These are phyloP conservation scores for Colletotrichum musicola DNA, from an alignment of 2,329 filamentous ascomycete genomes.

Conservation along the genomic window DNA sequence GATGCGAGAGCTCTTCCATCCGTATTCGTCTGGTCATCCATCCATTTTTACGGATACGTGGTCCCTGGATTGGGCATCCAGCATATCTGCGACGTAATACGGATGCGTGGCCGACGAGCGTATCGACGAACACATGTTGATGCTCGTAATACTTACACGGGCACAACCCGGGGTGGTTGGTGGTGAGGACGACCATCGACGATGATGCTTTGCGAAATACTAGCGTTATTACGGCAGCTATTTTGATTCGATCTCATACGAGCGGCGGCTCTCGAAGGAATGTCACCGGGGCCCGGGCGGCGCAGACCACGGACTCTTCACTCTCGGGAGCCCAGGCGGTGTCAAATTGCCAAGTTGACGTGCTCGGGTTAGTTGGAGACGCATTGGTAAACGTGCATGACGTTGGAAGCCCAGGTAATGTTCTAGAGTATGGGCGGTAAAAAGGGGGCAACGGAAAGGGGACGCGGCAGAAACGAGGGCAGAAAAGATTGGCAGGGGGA, in stretches of 20 bases:
- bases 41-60: slow-evolving; percentile 5
- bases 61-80: neutral
- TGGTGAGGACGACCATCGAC: no score
- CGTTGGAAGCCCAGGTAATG: neutral
- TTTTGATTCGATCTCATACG: no score
- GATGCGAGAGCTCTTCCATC: slow-evolving; percentile 5
- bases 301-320: neutral
- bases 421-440: neutral
- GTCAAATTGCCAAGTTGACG: neutral
- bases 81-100: no score
- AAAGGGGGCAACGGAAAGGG: neutral
- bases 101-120: no score
- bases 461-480: neutral
- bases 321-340: slow-evolving; percentile 3
- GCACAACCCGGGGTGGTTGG: no score
- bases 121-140: no score
- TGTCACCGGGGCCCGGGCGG: slow-evolving; percentile 5
- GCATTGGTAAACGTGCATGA: slow-evolving; percentile 3
- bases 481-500: slow-evolving; percentile 25
- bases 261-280: neutral
- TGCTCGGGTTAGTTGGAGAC: slow-evolving; percentile 5
- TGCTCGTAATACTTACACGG: no score
- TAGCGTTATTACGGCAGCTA: no score
- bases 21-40: slow-evolving; percentile 26
- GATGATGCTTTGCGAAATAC: no score